phyloP scores from a whole-genome alignment of 352 stramenopile species.

The Globisporangium iwayamae region DNA sequence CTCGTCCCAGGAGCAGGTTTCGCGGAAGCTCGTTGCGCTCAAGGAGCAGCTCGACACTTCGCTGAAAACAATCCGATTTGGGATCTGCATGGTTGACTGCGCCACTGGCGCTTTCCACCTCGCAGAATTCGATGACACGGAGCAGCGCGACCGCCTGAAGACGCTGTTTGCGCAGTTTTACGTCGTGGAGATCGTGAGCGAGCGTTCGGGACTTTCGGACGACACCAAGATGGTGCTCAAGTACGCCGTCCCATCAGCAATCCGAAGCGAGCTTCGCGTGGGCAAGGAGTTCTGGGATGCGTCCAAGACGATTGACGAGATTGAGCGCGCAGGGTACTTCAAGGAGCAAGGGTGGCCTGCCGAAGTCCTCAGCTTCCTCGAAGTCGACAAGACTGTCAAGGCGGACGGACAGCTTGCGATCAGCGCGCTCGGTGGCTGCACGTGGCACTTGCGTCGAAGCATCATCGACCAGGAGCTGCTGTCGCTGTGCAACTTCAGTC shows the following conservation, averaged over 20 bases:
- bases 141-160: constrained; percentile 92
- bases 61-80: constrained; percentile 72
- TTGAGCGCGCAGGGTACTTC: constrained; percentile 89
- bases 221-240: constrained; percentile 77
- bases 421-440: constrained; percentile 67
- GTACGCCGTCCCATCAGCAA: constrained; percentile 49
- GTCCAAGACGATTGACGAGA: constrained; percentile 86
- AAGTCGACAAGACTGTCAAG: constrained; percentile 70
- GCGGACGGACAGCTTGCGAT: constrained; percentile 56
- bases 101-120: constrained; percentile 92
- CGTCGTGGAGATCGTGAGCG: constrained; percentile 82
- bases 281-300: constrained; percentile 90
- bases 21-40: constrained; percentile 54
- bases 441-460: constrained; percentile 76
- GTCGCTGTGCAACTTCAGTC: constrained; percentile 71
- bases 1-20: constrained; percentile 42
- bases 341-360: constrained; percentile 67
- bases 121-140: constrained; percentile 97
- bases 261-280: constrained; percentile 61
- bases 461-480: constrained; percentile 84
- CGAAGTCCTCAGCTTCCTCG: constrained; percentile 52
- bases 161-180: constrained; percentile 92
- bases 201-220: constrained; percentile 58
- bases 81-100: constrained; percentile 95
- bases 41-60: constrained; percentile 43